Evolutionary conservation across 495 filamentous ascomycete species (phyloP).

Genomic region (Hypoxylon cercidicola): DNA sequence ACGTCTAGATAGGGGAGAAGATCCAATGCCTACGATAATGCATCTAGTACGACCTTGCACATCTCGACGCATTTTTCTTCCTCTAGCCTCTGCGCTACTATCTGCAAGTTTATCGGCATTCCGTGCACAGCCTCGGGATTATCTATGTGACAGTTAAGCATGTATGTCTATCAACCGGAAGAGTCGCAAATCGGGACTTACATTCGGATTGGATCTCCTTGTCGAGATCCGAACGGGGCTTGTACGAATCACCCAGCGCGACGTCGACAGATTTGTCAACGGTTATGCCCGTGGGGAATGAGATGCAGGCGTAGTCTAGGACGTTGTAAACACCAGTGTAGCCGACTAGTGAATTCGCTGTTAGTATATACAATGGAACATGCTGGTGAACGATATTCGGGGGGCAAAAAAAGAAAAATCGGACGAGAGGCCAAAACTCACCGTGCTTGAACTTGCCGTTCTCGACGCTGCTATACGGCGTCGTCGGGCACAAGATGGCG

Average conservation of each 20-base stretch:
- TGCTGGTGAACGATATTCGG: too few species aligned
- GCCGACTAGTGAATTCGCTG: conserved; percentile 62
- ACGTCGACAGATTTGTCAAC: conserved; percentile 75
- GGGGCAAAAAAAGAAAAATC: neutral
- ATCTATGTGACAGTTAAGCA: conserved; percentile 48
- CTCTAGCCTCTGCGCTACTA: conserved; percentile 79
- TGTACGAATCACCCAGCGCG: conserved; percentile 59
- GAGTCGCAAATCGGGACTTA: conserved; percentile 19
- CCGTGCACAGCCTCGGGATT: conserved; percentile 78
- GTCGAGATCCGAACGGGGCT: conserved; percentile 73
- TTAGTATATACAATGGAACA: neutral
- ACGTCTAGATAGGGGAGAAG: neutral
- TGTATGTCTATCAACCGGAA: conserved; percentile 1
- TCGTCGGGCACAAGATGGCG: conserved; percentile 75
- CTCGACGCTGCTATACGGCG: conserved; percentile 76
- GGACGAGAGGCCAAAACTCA: conserved; percentile 42
- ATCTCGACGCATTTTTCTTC: conserved; percentile 86
- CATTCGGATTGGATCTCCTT: conserved; percentile 77
- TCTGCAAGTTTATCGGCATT: conserved; percentile 80
- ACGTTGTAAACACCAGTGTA: conserved; percentile 78
- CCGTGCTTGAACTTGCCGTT: conserved; percentile 80
- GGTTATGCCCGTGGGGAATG: conserved; percentile 70
- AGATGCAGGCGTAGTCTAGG: conserved; percentile 47
- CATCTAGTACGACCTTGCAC: conserved; percentile 74
- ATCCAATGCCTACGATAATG: conserved; percentile 40